A percentile compares a stretch with the other conserved stretches of the same genome.
Evolutionary conservation across 805 yeast species (phyloP).

Genomic region (Barnettozyma wickerhamii): DNA sequence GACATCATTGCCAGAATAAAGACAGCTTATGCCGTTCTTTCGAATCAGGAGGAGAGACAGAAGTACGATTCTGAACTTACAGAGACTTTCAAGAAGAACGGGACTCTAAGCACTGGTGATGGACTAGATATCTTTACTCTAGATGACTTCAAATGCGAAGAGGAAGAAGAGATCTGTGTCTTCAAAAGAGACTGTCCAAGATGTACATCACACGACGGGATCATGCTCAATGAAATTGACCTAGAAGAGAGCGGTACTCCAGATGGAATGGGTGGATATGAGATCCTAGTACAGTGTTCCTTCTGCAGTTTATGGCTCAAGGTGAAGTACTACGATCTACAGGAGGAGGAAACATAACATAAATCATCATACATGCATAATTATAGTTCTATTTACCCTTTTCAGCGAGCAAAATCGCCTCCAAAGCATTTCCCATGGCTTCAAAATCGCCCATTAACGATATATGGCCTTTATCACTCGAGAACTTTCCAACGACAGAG

Average conservation of each 20-base stretch:
- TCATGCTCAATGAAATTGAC: constrained; percentile 56
- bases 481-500: constrained; percentile 63
- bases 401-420: constrained; percentile 60
- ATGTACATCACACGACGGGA: constrained; percentile 50
- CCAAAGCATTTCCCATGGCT: constrained; percentile 67
- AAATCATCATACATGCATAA: neutral
- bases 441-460: constrained; percentile 70
- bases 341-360: neutral
- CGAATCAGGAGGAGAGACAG: constrained; percentile 34
- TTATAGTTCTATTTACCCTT: constrained; percentile 14
- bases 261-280: constrained; percentile 49
- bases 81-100: constrained; percentile 28
- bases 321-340: constrained; percentile 55
- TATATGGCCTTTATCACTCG: constrained; percentile 71
- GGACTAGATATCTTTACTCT: constrained; percentile 67
- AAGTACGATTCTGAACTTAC: constrained; percentile 50
- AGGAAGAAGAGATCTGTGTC: constrained; percentile 29
- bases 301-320: constrained; percentile 86
- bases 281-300: constrained; percentile 71
- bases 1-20: constrained; percentile 44
- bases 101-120: constrained; percentile 45
- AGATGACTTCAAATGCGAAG: constrained; percentile 49
- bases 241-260: constrained; percentile 48
- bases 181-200: constrained; percentile 63
- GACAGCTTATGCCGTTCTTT: constrained; percentile 58